These are phyloP conservation scores for Suaeda aralocaspica DNA, from an alignment of 148 eudicot genomes.

Conservation along the genomic window DNA sequence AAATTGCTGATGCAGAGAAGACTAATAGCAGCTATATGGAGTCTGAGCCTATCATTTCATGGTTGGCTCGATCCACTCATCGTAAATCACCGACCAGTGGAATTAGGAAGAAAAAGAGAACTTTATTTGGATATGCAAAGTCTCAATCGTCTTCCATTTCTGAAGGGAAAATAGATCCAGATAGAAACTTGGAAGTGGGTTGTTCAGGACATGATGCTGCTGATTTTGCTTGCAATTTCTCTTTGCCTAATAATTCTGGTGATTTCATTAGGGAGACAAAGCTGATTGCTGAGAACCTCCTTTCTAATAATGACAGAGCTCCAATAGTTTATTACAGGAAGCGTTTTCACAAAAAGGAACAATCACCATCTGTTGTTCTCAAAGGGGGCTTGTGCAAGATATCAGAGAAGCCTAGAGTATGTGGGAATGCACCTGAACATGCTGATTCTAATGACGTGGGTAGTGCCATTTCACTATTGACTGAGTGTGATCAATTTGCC, in stretches of 20 bases:
- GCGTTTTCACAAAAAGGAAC: constrained; percentile 47
- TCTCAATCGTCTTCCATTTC: constrained; percentile 30
- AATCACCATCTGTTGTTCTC: constrained; percentile 19
- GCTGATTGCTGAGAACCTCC: constrained; percentile 24
- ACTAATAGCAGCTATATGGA: constrained; percentile 41
- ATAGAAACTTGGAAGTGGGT: constrained; percentile 23
- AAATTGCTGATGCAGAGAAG: constrained; percentile 30
- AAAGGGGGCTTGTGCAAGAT: constrained; percentile 13
- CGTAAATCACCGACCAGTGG: constrained; percentile 46
- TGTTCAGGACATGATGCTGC: constrained; percentile 31
- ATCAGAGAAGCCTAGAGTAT: constrained; percentile 16
- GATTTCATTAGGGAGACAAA: constrained; percentile 20
- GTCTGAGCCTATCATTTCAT: constrained; percentile 81
- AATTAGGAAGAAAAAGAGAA: constrained; percentile 43
- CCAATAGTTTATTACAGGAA: constrained; percentile 74
- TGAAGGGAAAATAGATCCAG: constrained; percentile 29
- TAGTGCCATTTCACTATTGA: constrained; percentile 16
- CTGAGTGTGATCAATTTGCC: constrained; percentile 18
- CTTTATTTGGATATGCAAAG: constrained; percentile 27
- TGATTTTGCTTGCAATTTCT: constrained; percentile 25
- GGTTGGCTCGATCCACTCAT: constrained; percentile 64
- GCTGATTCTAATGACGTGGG: constrained; percentile 24
- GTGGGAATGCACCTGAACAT: constrained; percentile 21
- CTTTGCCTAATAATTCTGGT: constrained; percentile 25
- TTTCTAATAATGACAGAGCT: constrained; percentile 20